Conservation (phyloP, 2,329 filamentous ascomycete species). For the Pseudocercospora fijiensis region DNA sequence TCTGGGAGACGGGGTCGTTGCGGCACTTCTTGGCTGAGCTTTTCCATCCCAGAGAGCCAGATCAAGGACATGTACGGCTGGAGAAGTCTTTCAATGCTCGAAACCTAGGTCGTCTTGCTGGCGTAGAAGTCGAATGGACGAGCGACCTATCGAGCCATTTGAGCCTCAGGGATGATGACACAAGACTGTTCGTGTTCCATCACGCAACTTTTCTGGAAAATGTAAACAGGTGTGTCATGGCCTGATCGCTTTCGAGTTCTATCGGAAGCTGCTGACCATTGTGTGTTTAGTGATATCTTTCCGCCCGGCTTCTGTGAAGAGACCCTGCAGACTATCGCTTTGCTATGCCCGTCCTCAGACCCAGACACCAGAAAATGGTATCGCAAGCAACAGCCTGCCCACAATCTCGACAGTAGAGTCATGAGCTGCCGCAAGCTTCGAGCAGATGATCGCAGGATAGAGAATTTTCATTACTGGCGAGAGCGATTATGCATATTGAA, state of each 20-base stretch:
- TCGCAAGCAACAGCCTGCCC: constrained; percentile 16
- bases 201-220: constrained; percentile 42
- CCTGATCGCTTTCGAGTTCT: not conserved
- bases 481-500: constrained; percentile 48
- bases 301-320: constrained; percentile 40
- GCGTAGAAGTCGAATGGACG: constrained; percentile 42
- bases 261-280: not conserved
- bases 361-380: constrained; percentile 30
- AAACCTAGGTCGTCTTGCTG: constrained; percentile 33
- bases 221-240: constrained; percentile 25
- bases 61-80: constrained; percentile 5
- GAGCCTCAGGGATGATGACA: constrained; percentile 39
- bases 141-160: constrained; percentile 47
- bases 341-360: constrained; percentile 39
- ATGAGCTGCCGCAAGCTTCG: constrained; percentile 36
- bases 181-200: constrained; percentile 43
- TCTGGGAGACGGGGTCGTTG: constrained; percentile 12
- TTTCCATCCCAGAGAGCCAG: constrained; percentile 1
- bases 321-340: constrained; percentile 41
- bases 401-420: constrained; percentile 33
- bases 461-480: constrained; percentile 43
- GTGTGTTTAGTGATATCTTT: constrained; percentile 30
- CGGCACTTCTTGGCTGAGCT: constrained; percentile 5
- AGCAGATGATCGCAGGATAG: constrained; percentile 38
- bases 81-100: constrained; percentile 15